Percentiles rank a stretch among this genome's conserved stretches.
phyloP scores from a whole-genome alignment of 176 grass and related monocot genomes.

The Carex cristatella region DNA sequence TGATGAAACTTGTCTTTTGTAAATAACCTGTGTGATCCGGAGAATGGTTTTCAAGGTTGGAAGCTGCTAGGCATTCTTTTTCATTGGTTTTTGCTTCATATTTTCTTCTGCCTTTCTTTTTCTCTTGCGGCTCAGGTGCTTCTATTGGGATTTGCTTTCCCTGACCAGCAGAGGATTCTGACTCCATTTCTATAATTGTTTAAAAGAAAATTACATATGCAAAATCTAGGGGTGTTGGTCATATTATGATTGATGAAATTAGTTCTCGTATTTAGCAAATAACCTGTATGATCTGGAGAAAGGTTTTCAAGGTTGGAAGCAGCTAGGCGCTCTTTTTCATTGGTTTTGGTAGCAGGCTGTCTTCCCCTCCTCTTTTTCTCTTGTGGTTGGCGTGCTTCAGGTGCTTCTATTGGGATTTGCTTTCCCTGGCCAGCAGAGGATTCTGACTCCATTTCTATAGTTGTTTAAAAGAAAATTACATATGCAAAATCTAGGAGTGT shows the following conservation, averaged over 20 bases:
- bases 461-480: slow-evolving; percentile 20
- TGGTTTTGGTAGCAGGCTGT: slow-evolving; percentile 31
- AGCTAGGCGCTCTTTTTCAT: slow-evolving; percentile 37
- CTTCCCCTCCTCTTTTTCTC: slow-evolving; percentile 43
- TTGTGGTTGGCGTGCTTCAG: background rate
- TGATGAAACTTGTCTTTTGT: background rate
- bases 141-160: slow-evolving; percentile 30
- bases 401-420: slow-evolving; percentile 22
- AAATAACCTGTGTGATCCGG: background rate
- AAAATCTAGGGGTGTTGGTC: background rate
- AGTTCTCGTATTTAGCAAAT: too few species aligned
- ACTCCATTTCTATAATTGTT: slow-evolving; percentile 34
- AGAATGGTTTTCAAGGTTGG: slow-evolving; percentile 10
- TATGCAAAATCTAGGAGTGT: background rate
- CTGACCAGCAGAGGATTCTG: background rate
- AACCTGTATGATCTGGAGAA: background rate
- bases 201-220: slow-evolving; percentile 18
- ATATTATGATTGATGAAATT: slow-evolving; percentile 21
- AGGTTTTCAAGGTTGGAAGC: slow-evolving; percentile 19
- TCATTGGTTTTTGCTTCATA: slow-evolving; percentile 13
- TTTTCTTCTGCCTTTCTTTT: slow-evolving; percentile 46
- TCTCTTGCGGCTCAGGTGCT: slow-evolving; percentile 10
- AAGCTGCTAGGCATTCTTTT: slow-evolving; percentile 41
- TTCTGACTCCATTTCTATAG: slow-evolving; percentile 31
- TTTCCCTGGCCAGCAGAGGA: slow-evolving; percentile 7